Evolutionary conservation across 83 land plant genomes (phyloP), one percentile per base, ranked within the genome.

Genomic region (Picea mariana): DNA sequence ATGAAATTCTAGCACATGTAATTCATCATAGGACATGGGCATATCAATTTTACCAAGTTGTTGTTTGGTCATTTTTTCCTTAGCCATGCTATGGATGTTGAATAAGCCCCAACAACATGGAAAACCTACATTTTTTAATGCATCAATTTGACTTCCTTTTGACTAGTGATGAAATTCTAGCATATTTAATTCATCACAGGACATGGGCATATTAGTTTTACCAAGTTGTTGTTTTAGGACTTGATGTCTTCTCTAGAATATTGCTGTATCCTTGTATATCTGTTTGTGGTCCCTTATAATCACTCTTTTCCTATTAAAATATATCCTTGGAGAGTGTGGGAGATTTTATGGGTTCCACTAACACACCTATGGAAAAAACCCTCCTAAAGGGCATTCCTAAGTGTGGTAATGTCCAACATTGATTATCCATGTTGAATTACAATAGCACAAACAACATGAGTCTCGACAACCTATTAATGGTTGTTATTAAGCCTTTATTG

Each of bases 101-200:
- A 1, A 40, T 40, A 40, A 40, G 44, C 4, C 6, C 44, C 44
- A 40, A 40, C 44, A 40, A 27, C 31, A 27, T 27, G 4, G 44
- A 3, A 5, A 40, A 5, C 44, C 44, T 40, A 40, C 6, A 3
- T 40, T 5, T 40, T 40, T 40, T 40, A 87, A 40, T 92, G 94
- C 49, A 27, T 92, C 2, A 89, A 4, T 92, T 92, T 62, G 94
- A 92, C 1, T 84, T 87, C 13, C 92, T 90, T 3, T 90, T 92
- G 9, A 68, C 89, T 0, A 90, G 92, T 20, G 86, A 89, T 67
- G 21, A 91, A 90, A 71, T 40, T 40, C 44, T 40, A 40, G 44
- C 44, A 40, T 1, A 5, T 3, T 87, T 90, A 24, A 71, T 90
- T 60, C 60, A 80, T 23, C 78, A 90, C 31, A 89, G 88, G 63